Evolutionary conservation across 352 stramenopile species (phyloP).

Genomic region (Thraustotheca clavata): DNA sequence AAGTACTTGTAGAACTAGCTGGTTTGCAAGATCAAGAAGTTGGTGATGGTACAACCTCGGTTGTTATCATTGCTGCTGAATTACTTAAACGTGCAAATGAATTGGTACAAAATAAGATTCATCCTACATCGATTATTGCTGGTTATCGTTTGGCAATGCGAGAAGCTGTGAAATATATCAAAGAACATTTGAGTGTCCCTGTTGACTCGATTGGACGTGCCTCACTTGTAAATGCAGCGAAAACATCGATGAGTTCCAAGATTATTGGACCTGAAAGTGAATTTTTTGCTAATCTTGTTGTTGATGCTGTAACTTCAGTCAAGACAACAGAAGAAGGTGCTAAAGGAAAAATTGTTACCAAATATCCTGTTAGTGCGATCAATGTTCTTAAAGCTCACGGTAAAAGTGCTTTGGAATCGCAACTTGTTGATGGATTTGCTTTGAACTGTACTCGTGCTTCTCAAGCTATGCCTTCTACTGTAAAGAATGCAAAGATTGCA

Average conservation of each 20-base stretch:
- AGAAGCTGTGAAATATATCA: conserved; percentile 98
- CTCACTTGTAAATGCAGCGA: conserved; percentile 95
- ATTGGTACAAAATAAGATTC: conserved; percentile 97
- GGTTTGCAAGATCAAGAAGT: conserved; percentile 99
- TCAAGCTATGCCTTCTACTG: conserved; percentile 95
- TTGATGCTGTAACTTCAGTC: conserved; percentile 96
- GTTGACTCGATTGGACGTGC: conserved; percentile 90
- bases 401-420: conserved; percentile 81
- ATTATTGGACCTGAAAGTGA: conserved; percentile 96
- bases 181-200: conserved; percentile 95
- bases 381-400: conserved; percentile 98
- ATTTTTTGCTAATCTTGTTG: conserved; percentile 97
- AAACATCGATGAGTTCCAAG: conserved; percentile 99
- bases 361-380: conserved; percentile 97
- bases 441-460: conserved; percentile 96
- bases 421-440: conserved; percentile 94
- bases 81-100: conserved; percentile 95
- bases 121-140: conserved; percentile 98
- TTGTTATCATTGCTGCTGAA: conserved; percentile 99
- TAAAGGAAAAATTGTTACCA: conserved; percentile 75
- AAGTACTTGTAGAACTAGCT: conserved; percentile 97
- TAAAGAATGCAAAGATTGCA: conserved; percentile 94
- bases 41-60: conserved; percentile 98
- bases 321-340: conserved; percentile 85
- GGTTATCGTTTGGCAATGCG: conserved; percentile 99